Percentiles rank a stretch among this genome's conserved stretches.
Evolutionary conservation across 208 protist genomes (phyloP).

Genomic region (Trypanosoma platydactyli): DNA sequence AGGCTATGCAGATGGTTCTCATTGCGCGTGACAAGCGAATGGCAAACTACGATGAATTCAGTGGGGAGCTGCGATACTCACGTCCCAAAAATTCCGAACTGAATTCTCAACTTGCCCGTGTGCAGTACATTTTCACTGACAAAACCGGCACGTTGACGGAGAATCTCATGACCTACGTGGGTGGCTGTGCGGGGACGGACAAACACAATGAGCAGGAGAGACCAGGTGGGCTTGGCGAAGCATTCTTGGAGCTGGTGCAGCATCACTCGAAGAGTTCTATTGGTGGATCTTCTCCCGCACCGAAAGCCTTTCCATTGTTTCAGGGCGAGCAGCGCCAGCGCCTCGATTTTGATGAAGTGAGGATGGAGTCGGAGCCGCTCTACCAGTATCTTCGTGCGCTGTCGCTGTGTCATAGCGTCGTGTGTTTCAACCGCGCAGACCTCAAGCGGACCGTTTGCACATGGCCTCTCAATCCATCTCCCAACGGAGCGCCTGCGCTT

Average conservation of each 20-base stretch:
- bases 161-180: constrained; percentile 92
- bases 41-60: constrained; percentile 70
- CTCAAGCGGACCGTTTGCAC: constrained; percentile 4
- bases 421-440: constrained; percentile 61
- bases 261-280: background rate
- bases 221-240: constrained; percentile 61
- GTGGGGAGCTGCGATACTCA: constrained; percentile 42
- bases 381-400: constrained; percentile 72
- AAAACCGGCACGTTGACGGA: constrained; percentile 97
- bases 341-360: constrained; percentile 33
- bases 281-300: too few species aligned
- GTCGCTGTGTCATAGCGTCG: constrained; percentile 74
- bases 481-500: too few species aligned
- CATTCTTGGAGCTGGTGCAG: constrained; percentile 31
- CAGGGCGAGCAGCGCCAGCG: too few species aligned
- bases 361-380: constrained; percentile 46
- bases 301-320: too few species aligned
- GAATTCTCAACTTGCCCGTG: constrained; percentile 81
- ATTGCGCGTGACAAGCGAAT: constrained; percentile 77
- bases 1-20: constrained; percentile 76
- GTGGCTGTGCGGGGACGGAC: constrained; percentile 42
- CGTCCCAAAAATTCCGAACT: constrained; percentile 84
- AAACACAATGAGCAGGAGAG: constrained; percentile 54
- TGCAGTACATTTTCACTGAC: constrained; percentile 91
- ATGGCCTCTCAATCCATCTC: too few species aligned